Evolutionary conservation across 768 basidiomycete genomes (phyloP).

Genomic region (Auriculariales sp.): DNA sequence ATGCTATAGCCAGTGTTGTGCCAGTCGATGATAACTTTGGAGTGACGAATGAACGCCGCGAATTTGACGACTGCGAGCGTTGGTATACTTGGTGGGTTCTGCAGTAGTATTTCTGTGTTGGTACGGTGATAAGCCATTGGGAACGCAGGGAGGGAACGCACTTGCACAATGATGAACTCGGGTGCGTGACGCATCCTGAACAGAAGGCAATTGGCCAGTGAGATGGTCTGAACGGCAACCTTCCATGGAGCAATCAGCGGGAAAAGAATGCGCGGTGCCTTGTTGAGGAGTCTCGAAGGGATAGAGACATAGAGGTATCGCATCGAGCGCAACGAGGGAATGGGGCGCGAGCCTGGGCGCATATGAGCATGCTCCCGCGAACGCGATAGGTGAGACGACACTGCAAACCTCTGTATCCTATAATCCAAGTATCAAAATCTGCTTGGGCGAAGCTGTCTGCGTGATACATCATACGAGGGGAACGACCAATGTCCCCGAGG

Average conservation of each 20-base stretch:
- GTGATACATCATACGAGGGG: slow-evolving; percentile 98
- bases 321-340: slow-evolving; percentile 52
- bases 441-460: slow-evolving; percentile 79
- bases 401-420: slow-evolving; percentile 70
- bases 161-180: slow-evolving; percentile 83
- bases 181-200: slow-evolving; percentile 50
- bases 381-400: neutral
- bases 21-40: slow-evolving; percentile 95
- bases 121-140: no score
- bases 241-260: slow-evolving; percentile 55
- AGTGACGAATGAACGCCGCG: slow-evolving; percentile 48
- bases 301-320: slow-evolving; percentile 53
- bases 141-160: slow-evolving; percentile 20
- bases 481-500: slow-evolving; percentile 88
- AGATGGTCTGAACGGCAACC: slow-evolving; percentile 50
- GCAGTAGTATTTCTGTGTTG: no score
- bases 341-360: slow-evolving; percentile 60
- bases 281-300: slow-evolving; percentile 37
- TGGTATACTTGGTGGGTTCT: slow-evolving; percentile 97
- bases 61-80: slow-evolving; percentile 79
- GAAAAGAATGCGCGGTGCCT: slow-evolving; percentile 50
- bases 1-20: slow-evolving; percentile 96
- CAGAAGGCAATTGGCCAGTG: slow-evolving; percentile 48
- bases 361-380: neutral
- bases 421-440: slow-evolving; percentile 61